phyloP scores from a whole-genome alignment of 2,329 filamentous ascomycete species.

The Fusarium redolens region DNA sequence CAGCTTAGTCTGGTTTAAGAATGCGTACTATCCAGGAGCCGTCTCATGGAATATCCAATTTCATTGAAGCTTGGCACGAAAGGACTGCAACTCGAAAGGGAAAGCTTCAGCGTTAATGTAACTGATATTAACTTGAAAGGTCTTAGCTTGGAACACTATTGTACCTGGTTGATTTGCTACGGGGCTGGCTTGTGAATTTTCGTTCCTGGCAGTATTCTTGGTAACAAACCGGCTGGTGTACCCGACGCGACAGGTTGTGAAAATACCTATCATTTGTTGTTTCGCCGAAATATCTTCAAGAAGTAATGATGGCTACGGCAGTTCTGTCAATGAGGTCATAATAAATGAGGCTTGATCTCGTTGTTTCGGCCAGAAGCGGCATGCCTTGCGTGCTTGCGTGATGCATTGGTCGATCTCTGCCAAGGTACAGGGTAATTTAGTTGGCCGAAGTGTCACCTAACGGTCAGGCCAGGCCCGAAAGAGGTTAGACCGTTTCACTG shows the following conservation, averaged over 20 bases:
- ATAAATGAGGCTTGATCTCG: neutral
- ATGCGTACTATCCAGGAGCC: no score
- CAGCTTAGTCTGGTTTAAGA: neutral
- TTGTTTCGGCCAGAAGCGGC: neutral
- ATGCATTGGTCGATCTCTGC: neutral
- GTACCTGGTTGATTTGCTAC: neutral
- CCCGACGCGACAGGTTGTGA: neutral
- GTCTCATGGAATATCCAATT: neutral
- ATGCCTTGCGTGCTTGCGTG: neutral
- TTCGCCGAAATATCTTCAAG: neutral
- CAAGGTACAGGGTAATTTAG: neutral
- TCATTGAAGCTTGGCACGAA: neutral
- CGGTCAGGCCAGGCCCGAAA: neutral
- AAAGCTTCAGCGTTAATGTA: no score
- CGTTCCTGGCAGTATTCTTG: no score
- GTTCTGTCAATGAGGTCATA: neutral
- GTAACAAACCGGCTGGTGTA: no score
- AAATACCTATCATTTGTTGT: accelerated
- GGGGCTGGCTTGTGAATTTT: neutral
- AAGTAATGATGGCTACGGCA: accelerated
- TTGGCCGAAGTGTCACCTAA: neutral
- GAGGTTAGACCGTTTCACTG: neutral
- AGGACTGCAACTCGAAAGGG: neutral
- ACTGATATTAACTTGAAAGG: neutral
- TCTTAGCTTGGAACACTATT: neutral